phyloP scores from a whole-genome alignment of 495 filamentous ascomycete genomes.

The Penicillium salamii region DNA sequence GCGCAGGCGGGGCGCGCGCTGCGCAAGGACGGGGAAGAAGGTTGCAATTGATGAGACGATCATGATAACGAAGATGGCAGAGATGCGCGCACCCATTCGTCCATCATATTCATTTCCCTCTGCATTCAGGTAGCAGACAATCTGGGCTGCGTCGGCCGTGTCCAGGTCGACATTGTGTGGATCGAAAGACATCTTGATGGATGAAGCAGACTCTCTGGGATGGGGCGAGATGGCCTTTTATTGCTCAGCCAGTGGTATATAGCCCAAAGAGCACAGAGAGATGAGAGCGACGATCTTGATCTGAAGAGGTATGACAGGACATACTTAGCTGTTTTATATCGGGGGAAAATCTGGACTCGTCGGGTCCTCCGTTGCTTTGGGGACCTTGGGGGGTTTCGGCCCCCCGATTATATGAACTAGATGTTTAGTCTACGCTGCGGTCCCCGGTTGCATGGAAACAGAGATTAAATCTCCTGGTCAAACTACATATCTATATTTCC shows the following conservation, averaged over 20 bases:
- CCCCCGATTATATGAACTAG: constrained; percentile 1
- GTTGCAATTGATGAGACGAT: constrained; percentile 41
- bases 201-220: background rate
- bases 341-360: constrained; percentile 5
- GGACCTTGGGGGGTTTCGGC: constrained; percentile 25
- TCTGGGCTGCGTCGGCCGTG: constrained; percentile 27
- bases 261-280: background rate
- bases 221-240: background rate
- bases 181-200: constrained; percentile 32
- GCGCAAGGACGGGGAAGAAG: constrained; percentile 65
- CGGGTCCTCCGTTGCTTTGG: constrained; percentile 15
- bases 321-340: constrained; percentile 16
- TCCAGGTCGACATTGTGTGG: constrained; percentile 38
- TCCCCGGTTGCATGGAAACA: background rate
- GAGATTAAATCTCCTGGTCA: too few species aligned
- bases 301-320: constrained; percentile 3
- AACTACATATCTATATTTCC: too few species aligned
- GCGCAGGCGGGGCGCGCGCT: constrained; percentile 50
- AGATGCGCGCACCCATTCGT: constrained; percentile 40
- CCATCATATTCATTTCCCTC: constrained; percentile 43
- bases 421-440: background rate
- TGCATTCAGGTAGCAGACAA: constrained; percentile 37
- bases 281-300: background rate
- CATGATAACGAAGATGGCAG: constrained; percentile 45
- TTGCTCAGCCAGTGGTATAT: background rate